A percentile compares a stretch with the other conserved stretches of the same genome.
Conservation (phyloP, 345 rosid species). For the Acer yangbiense region DNA sequence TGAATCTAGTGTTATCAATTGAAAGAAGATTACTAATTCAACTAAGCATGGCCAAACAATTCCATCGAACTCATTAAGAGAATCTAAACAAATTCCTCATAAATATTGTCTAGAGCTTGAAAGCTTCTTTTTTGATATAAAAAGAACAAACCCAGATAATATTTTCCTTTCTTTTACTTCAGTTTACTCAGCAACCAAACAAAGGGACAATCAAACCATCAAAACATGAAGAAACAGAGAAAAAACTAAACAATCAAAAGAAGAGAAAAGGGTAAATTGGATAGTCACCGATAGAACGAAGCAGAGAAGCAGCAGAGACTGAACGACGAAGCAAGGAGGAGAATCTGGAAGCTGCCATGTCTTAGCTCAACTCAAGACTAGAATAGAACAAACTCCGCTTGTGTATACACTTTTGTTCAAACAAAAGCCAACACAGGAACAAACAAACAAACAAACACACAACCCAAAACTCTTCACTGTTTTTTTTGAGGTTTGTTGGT, state of each 20-base stretch:
- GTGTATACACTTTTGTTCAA: neutral
- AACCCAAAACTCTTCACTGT: too few relatives aligned
- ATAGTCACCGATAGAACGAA: slow-evolving; percentile 45
- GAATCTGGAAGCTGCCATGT: slow-evolving; percentile 65
- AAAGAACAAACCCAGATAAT: neutral
- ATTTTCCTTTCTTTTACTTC: neutral
- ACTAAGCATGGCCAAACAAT: too few relatives aligned
- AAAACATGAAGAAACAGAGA: neutral
- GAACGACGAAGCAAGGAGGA: slow-evolving; percentile 58
- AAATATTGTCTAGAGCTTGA: too few relatives aligned
- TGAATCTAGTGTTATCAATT: too few relatives aligned
- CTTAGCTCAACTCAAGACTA: slow-evolving; percentile 3
- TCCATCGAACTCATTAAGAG: too few relatives aligned
- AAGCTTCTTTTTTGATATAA: neutral
- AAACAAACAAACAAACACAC: neutral
- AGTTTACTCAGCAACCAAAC: neutral
- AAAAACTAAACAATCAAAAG: neutral
- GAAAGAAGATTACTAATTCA: too few relatives aligned
- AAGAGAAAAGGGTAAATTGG: neutral
- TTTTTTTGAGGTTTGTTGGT: too few relatives aligned
- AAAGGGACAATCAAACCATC: neutral
- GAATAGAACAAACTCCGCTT: neutral
- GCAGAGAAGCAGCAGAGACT: slow-evolving; percentile 31
- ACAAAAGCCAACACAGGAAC: neutral
- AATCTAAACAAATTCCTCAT: too few relatives aligned